phyloP scores from a whole-genome alignment of 1,284 basidiomycete genomes.

The Tilletiaria anomala region DNA sequence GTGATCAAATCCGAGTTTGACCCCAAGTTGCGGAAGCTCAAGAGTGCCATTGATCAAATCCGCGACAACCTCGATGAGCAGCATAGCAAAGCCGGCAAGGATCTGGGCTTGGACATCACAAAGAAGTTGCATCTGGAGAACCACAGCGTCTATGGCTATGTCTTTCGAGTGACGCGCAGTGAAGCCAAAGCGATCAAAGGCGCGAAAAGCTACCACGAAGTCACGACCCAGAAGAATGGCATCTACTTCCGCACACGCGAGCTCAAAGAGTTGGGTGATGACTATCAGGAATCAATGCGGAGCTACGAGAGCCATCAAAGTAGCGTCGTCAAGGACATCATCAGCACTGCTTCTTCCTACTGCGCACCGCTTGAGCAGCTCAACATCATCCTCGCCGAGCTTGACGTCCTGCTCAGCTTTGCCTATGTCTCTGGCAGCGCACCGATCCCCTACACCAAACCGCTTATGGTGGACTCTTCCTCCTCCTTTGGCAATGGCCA shows the following conservation, averaged over 20 bases:
- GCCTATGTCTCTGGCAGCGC: conserved; percentile 79
- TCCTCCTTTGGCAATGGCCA: neutral
- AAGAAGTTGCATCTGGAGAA: conserved; percentile 96
- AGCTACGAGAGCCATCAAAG: conserved; percentile 63
- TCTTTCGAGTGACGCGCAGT: conserved; percentile 64
- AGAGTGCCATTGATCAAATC: conserved; percentile 54
- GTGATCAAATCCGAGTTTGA: conserved; percentile 89
- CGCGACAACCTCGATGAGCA: conserved; percentile 73
- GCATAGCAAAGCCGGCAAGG: conserved; percentile 57
- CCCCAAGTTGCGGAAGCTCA: conserved; percentile 55
- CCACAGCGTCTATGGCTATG: conserved; percentile 76
- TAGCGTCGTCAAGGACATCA: conserved; percentile 78
- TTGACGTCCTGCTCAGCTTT: conserved; percentile 77
- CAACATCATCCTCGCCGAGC: conserved; percentile 69
- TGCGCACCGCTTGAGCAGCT: conserved; percentile 76
- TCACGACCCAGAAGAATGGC: conserved; percentile 74
- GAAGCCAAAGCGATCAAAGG: conserved; percentile 58
- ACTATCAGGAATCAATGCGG: conserved; percentile 57
- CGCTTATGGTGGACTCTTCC: conserved; percentile 40
- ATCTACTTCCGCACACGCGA: conserved; percentile 76
- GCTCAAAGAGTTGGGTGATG: conserved; percentile 59
- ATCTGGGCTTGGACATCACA: conserved; percentile 71
- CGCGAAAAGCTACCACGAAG: conserved; percentile 64
- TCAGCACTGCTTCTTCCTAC: conserved; percentile 68
- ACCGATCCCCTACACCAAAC: conserved; percentile 73